Evolutionary conservation across 176 grass and related monocot genomes (phyloP).

Genomic region (Aechmea fasciata): DNA sequence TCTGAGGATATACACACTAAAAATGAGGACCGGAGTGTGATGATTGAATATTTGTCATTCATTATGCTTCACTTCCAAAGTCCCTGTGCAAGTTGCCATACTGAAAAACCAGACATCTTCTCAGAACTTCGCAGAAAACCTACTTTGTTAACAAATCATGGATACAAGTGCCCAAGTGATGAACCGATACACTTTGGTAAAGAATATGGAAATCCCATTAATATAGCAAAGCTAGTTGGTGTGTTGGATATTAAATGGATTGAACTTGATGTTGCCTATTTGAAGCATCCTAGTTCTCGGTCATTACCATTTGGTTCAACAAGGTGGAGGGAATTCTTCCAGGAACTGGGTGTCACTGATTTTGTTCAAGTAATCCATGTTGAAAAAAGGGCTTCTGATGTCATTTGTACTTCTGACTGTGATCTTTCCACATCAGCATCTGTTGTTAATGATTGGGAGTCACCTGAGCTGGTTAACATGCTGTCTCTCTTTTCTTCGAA

Average conservation of each 20-base stretch:
- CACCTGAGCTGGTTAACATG: constrained; percentile 58
- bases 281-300: constrained; percentile 49
- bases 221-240: constrained; percentile 44
- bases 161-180: constrained; percentile 47
- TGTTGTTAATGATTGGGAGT: constrained; percentile 73
- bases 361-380: constrained; percentile 67
- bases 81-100: constrained; percentile 60
- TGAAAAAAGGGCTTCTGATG: constrained; percentile 29
- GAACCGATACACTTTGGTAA: constrained; percentile 83
- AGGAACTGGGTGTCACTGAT: constrained; percentile 80
- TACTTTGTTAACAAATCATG: constrained; percentile 74
- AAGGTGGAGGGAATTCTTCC: constrained; percentile 71
- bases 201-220: constrained; percentile 68
- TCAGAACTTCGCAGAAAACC: constrained; percentile 49
- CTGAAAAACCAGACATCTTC: constrained; percentile 65
- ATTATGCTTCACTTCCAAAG: constrained; percentile 84
- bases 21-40: constrained; percentile 25
- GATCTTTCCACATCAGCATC: constrained; percentile 25
- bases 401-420: constrained; percentile 7
- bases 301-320: constrained; percentile 29
- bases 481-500: constrained; percentile 68
- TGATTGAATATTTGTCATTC: constrained; percentile 73
- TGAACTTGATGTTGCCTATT: constrained; percentile 70
- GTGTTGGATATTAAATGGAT: constrained; percentile 52
- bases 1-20: constrained; percentile 30